Base-by-base conservation (phyloP, 1,284 basidiomycete species). In the Rhodotorula sp. region DNA sequence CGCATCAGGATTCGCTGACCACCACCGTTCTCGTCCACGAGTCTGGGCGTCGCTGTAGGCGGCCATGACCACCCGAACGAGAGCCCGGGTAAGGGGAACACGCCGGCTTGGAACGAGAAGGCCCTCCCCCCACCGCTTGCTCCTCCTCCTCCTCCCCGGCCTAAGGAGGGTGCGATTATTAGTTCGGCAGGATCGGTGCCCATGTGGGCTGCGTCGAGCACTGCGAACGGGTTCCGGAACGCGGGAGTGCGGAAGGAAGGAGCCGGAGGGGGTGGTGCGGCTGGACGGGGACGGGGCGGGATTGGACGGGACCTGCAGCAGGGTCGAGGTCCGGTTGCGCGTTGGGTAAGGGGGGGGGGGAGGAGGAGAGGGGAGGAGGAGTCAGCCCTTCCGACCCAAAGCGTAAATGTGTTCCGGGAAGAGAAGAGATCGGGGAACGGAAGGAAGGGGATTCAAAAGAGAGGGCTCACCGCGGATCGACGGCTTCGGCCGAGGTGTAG, bases 31-130 rank as follows among this genome's bases (percentile, higher is more conserved):
- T 50, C 50, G 3, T n/a, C 16, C 14, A 8, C 48, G 31, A 31
- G 45, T 23, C 21, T 10, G 1, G 26, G 2, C 8, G 47, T 31
- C 8, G 60, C 28, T 2, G 54, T 28, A 1, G 68, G 68, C 2
- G 68, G 68, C 60, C 65, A 70, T 0, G 38, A 45, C n/a, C 48
- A 70, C 21, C 64, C 61, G 60, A 70, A 55, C 1, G 64, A 59
- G 26, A 70, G 47, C 16, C 64, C 64, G 1, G 68, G 57, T 23
- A 70, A 54, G 26, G 68, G 64, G 34, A 70, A 66, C 23, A 70
- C 16, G 21, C 68, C 68, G 16, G 68, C 68, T 23, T 62, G 60
- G 45, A 70, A 55, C 3, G 68, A 54, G 60, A 69, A 63, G 23
- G 38, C 38, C 7, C 38, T 38, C 38, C 38, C 38, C 1, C 10